Base-by-base conservation (phyloP, 1,284 basidiomycete species). In the Ganoderma boninense region DNA sequence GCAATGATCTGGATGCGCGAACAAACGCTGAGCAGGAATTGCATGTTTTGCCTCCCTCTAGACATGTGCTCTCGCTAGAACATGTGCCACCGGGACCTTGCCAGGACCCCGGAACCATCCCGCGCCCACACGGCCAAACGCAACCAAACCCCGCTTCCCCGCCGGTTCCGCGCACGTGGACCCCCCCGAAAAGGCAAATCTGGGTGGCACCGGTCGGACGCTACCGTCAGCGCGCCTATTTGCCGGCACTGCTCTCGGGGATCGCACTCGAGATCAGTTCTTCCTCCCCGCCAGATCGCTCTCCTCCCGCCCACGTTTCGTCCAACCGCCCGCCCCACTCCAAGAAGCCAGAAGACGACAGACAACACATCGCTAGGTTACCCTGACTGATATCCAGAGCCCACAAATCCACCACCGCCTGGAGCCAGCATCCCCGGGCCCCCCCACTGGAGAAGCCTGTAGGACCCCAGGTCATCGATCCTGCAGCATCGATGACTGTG, bases 41-140 rank as follows among this genome's bases (percentile, higher is more conserved):
- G 57, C 57, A 60, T 60, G 57, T 60, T 60, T 35, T 42, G 60
- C 60, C 60, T 62, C n/a, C 60, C 40, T 42, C 60, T 18, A 26
- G 42, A 62, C 60, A 62, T 62, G 49, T 54, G 49, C 49, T 26
- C 49, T 26, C 23, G 49, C 13, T 26, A 54, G n/a, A 23, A 54
- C 49, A 54, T 54, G 60, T 62, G 60, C 60, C 40, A 59, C 57
- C 29, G 35, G 57, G 57, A 32, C 32, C 32, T 32, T 23, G 38
- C 38, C 60, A 42, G 60, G 35, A 62, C 38, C 54, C 54, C 54
- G 32, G 54, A 16, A 32, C 60, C 16, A 35, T 2, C 35, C 11
- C 42, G 40, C 54, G 56, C 64, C 67, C 57, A 68, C 67, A 68
- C 67, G n/a, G 57, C 40, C 67, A 68, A 68, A 68, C 67, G 14